phyloP scores from a whole-genome alignment of 495 filamentous ascomycete species.

The Penicillium canariense region DNA sequence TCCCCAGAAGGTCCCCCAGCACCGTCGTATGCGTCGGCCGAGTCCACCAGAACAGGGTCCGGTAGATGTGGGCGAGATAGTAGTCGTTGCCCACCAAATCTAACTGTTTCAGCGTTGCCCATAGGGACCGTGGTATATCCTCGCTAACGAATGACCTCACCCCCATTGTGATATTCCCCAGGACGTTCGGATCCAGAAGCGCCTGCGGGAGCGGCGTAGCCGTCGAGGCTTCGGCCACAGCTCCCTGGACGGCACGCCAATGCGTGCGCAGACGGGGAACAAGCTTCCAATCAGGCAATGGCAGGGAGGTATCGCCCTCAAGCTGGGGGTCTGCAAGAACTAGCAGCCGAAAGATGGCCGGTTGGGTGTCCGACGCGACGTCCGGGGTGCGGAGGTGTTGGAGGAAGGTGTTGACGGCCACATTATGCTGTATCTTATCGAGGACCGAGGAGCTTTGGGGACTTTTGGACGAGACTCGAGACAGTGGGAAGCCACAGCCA shows the following conservation, averaged over 20 bases:
- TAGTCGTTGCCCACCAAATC: constrained; percentile 92
- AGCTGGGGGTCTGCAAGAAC: constrained; percentile 92
- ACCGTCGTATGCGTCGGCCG: constrained; percentile 84
- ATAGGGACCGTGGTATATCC: constrained; percentile 62
- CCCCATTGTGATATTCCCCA: constrained; percentile 45
- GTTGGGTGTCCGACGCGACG: constrained; percentile 27
- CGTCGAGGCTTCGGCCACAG: constrained; percentile 15
- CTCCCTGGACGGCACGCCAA: constrained; percentile 39
- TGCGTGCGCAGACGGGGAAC: constrained; percentile 58
- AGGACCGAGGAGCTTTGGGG: constrained; percentile 9
- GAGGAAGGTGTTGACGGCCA: constrained; percentile 47
- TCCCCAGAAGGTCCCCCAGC: constrained; percentile 89
- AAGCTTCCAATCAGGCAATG: constrained; percentile 54
- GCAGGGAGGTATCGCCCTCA: constrained; percentile 85
- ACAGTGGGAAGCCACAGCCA: constrained; percentile 75
- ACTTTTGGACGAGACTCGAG: constrained; percentile 25
- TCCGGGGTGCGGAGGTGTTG: constrained; percentile 41
- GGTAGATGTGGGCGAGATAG: constrained; percentile 91
- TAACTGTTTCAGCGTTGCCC: constrained; percentile 69
- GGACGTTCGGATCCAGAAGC: constrained; percentile 21
- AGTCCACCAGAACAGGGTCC: constrained; percentile 77
- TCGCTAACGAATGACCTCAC: constrained; percentile 53
- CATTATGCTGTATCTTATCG: constrained; percentile 16
- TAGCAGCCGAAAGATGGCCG: constrained; percentile 76
- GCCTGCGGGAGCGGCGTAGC: constrained; percentile 15